A percentile compares a stretch with the other conserved stretches of the same genome.
Conservation (phyloP, 768 basidiomycete genomes). For the Podaxis sp. region DNA sequence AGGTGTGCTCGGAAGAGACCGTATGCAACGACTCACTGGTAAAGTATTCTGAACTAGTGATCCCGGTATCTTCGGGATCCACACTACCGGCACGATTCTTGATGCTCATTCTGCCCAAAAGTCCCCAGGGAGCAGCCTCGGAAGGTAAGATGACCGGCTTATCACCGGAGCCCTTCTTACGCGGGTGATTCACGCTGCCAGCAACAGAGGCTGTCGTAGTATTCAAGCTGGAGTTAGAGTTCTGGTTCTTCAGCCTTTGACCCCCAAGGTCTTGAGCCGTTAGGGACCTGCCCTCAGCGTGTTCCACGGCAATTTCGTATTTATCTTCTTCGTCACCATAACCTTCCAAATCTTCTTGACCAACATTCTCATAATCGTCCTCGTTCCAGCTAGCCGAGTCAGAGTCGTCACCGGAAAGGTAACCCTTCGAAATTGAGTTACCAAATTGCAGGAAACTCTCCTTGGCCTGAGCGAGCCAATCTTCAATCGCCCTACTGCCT, state of each 20-base stretch:
- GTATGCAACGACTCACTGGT: conserved; percentile 48
- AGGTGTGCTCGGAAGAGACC: not conserved
- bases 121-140: conserved; percentile 68
- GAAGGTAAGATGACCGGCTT: conserved; percentile 62
- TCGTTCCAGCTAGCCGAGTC: conserved; percentile 41
- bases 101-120: conserved; percentile 67
- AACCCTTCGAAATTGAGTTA: conserved; percentile 54
- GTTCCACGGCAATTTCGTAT: conserved; percentile 44
- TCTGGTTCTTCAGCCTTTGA: conserved; percentile 33
- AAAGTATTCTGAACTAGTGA: conserved; percentile 72
- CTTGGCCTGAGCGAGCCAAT: conserved; percentile 78
- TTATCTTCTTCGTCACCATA: conserved; percentile 31
- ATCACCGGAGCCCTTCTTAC: conserved; percentile 41
- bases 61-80: conserved; percentile 50
- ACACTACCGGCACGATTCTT: conserved; percentile 37
- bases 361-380: conserved; percentile 39
- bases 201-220: conserved; percentile 30
- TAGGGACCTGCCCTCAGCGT: conserved; percentile 34
- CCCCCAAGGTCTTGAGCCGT: not conserved
- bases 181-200: conserved; percentile 24
- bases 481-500: conserved; percentile 57
- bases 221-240: conserved; percentile 40
- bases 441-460: conserved; percentile 64
- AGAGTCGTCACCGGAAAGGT: conserved; percentile 47
- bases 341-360: conserved; percentile 29